A percentile compares a stretch with the other conserved stretches of the same genome.
Evolutionary conservation across 352 stramenopile species (phyloP).

Genomic region (Phytophthora ohioensis): DNA sequence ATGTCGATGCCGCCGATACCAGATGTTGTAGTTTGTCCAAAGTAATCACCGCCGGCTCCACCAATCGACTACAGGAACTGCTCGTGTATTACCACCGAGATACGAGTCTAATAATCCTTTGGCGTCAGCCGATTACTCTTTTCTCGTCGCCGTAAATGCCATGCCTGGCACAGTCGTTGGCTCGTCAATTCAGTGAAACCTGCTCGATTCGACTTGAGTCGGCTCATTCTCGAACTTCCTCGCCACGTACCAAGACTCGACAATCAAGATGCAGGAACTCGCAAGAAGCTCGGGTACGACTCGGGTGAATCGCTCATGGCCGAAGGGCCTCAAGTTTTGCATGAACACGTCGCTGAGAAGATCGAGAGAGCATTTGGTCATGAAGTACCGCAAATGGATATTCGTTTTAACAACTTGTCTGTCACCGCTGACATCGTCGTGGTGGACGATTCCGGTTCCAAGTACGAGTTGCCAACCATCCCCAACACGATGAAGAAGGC

Average conservation of each 20-base stretch:
- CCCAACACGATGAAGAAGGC: slow-evolving; percentile 32
- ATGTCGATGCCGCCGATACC: slow-evolving; percentile 5
- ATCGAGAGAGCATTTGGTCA: slow-evolving; percentile 30
- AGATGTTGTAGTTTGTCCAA: slow-evolving; percentile 3
- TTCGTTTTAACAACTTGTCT: slow-evolving; percentile 36
- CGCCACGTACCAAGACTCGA: slow-evolving; percentile 11
- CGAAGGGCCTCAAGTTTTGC: slow-evolving; percentile 28
- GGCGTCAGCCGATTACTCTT: slow-evolving; percentile 9
- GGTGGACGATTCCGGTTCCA: slow-evolving; percentile 17
- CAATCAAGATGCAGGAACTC: slow-evolving; percentile 15
- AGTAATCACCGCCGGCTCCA: slow-evolving; percentile 15
- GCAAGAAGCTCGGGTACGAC: slow-evolving; percentile 22
- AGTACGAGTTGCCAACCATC: slow-evolving; percentile 45
- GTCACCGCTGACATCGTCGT: slow-evolving; percentile 32
- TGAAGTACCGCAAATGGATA: slow-evolving; percentile 39
- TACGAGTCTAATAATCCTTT: not conserved
- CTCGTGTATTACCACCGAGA: slow-evolving; percentile 6
- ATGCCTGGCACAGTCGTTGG: slow-evolving; percentile 1
- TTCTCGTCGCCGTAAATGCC: not conserved
- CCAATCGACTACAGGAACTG: slow-evolving; percentile 6
- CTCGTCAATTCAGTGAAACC: not conserved
- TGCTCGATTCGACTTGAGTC: not conserved
- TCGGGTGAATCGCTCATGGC: slow-evolving; percentile 24
- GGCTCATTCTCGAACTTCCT: slow-evolving; percentile 23
- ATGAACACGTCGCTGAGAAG: slow-evolving; percentile 30